Base-by-base conservation (phyloP, 2,329 filamentous ascomycete genomes). In the Blastomyces emzantsi region DNA sequence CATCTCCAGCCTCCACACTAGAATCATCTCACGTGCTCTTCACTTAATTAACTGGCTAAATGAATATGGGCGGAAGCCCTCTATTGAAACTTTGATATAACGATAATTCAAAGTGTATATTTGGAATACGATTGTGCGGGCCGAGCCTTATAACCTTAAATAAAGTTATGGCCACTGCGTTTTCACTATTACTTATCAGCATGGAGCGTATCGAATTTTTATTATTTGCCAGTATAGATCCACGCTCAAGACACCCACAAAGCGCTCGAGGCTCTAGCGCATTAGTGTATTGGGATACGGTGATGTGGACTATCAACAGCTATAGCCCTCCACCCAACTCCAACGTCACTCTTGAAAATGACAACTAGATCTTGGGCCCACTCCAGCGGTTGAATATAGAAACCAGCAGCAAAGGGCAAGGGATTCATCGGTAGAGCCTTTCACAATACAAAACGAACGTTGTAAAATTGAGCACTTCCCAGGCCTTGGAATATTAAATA, bases 101-200 rank as follows among this genome's bases (percentile, higher is more conserved):
- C 33, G 33, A 36, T 36, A 36, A 49, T 25, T n/a, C 7, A 9
- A n/a, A 51, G 9, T 11, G 2, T 9, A 5, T 7, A 19, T 9
- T n/a, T 41, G 33, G 8, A 25, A 9, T 36, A 11, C 6, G n/a
- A n/a, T 36, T 22, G 54, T 19, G 17, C 33, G 54, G 54, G 30
- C 33, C 54, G 33, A 57, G 41, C 54, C 54, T 41, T 39, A 25
- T 45, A 57, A 57, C 33, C 54, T 25, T 57, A 57, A 57, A 19
- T 55, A 33, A 55, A 11, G 28, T 55, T 30, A 55, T 9, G n/a
- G 7, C 6, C 22, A n/a, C 41, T 45, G 17, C 5, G 1, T 45
- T 45, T n/a, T 45, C 41, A 45, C 8, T 11, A 25, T 25, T 28
- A 15, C 4, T 51, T 15, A 22, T 47, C n/a, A 51, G n/a, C 47